Evolutionary conservation across 495 filamentous ascomycete genomes (phyloP), one percentile per base, ranked within the genome.

Genomic region (Penicillium riverlandense): DNA sequence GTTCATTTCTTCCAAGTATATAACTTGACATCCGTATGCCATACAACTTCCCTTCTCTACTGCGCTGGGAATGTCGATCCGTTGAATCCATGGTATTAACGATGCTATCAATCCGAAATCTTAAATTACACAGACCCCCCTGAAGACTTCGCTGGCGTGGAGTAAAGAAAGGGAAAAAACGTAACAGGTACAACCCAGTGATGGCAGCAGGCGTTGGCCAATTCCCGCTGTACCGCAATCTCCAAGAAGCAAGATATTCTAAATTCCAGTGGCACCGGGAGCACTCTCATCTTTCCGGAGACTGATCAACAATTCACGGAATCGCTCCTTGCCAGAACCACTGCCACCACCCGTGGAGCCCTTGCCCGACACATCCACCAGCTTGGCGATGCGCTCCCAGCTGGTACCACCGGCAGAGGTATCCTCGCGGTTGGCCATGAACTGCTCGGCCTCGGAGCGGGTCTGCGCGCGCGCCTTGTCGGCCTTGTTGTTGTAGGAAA

Each of bases 371-470:
- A 99, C 68, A 67, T 99, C 92, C 28, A 96, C 92, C 53, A 97
- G 61, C 70, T 96, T 97, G 2, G 90, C 85, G 63, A 99, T 97
- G 44, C 94, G 82, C 70, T 97, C 92, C 92, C 92, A 99, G 75
- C 87, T 90, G 7, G 94, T 99, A 28, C 92, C 92, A 16, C 94
- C 92, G 1, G 86, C 84, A 12, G 86, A 82, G 32, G 90, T 97
- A 61, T 97, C 88, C 57, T 99, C 90, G 35, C 91, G 79, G 57
- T 69, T 87, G 39, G 79, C 82, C 28, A 96, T 70, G 69, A 96
- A 97, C 50, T 96, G 82, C 61, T 97, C 90, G n/a, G 90, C 92
- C 52, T 97, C 94, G 53, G 82, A 77, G 48, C 84, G 76, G 29
- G 94, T 89, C 70, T 90, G 85, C 34, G 82, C 76, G 49, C 95